Evolutionary conservation across 2,329 filamentous ascomycete species (phyloP), one percentile per base, ranked within the genome.

Genomic region (Pseudopyrenochaeta lycopersici): DNA sequence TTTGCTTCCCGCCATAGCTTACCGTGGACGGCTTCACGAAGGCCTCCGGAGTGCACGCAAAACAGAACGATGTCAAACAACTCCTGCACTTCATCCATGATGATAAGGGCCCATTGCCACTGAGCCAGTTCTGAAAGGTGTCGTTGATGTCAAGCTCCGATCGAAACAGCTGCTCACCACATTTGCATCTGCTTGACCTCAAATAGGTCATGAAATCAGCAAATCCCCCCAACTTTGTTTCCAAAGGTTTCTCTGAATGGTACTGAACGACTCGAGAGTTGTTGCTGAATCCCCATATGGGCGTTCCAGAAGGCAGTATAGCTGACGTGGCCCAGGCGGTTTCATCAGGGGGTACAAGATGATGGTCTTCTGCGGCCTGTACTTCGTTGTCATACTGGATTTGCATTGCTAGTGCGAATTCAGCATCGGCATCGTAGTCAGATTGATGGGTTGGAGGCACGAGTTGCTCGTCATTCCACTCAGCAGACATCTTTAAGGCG

Each of bases 41-140:
- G 1, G 51, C 17, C 17, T 54, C 46, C 6, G 60, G 35, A 12
- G 31, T 41, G 40, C 68, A 71, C 10, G 58, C 52, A 14, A 67
- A 52, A 39, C 67, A 73, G 20, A 45, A 52, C 1, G 30, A 44
- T 18, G 40, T 29, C 9, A 36, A 48, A 49, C 70, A 71, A 1
- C 12, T 29, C 12, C 41, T 56, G 52, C 70, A 71, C 30, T 31
- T 59, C 10, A 68, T 21, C 7, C 36, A 27, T 7, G 56, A 64
- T 11, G 55, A 60, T 7, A 62, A 46, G 21, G 17, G 31, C 7
- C 18, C 18, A 7, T 30, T 52, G 17, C 50, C 54, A 18, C 52
- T 42, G 2, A 54, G 47, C 64, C 64, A 70, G 7, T 52, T 38
- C 11, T 60, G 33, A 33, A 68, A 62, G 29, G 64, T 32, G 7